These are phyloP conservation scores for Cotoneaster glaucophyllus DNA, from an alignment of 306 rosid species.

Conservation along the genomic window DNA sequence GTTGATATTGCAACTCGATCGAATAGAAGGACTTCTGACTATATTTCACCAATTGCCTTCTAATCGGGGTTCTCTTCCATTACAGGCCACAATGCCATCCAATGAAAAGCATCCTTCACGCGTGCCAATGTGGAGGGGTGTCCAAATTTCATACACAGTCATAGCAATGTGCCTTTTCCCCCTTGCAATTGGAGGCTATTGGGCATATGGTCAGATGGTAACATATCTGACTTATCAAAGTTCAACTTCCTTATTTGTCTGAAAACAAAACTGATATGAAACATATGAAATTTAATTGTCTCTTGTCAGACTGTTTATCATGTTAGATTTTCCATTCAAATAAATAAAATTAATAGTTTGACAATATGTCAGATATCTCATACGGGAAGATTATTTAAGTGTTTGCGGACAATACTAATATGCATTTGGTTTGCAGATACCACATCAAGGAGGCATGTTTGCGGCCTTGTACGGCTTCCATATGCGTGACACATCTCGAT, in stretches of 20 bases:
- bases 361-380: neutral
- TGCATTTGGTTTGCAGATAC: conserved; percentile 22
- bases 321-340: neutral
- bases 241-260: neutral
- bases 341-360: neutral
- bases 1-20: neutral
- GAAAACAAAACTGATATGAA: neutral
- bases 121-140: conserved; percentile 53
- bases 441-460: conserved; percentile 35
- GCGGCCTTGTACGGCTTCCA: conserved; percentile 33
- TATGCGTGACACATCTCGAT: conserved; percentile 17
- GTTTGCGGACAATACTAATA: neutral
- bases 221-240: neutral
- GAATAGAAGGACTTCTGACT: neutral
- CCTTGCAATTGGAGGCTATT: conserved; percentile 40
- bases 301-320: too few relatives aligned
- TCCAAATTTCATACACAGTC: conserved; percentile 23
- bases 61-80: neutral
- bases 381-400: neutral
- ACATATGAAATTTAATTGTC: neutral
- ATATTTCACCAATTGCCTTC: neutral
- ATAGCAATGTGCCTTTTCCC: conserved; percentile 42
- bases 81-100: conserved; percentile 50
- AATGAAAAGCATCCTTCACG: conserved; percentile 43
- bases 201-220: conserved; percentile 40